Percentiles rank a stretch among this genome's conserved stretches.
These are phyloP conservation scores for Zygosaccharomyces rouxii DNA, from an alignment of 805 yeast species.

Conservation along the genomic window DNA sequence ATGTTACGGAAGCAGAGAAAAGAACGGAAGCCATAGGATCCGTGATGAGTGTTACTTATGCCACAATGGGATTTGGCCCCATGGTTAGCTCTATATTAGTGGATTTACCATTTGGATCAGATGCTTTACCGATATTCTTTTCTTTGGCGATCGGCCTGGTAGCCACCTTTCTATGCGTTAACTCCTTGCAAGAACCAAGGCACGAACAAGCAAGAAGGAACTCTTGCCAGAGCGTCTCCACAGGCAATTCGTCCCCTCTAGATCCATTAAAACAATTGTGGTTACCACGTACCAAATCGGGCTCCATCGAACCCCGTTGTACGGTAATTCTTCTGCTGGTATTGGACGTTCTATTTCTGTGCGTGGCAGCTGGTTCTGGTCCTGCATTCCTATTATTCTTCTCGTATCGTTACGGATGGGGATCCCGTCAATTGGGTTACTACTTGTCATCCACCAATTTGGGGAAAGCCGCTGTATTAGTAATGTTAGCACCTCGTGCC, in stretches of 20 bases:
- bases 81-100: slow-evolving; percentile 45
- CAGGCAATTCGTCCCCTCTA: slow-evolving; percentile 28
- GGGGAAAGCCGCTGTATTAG: slow-evolving; percentile 45
- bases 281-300: slow-evolving; percentile 37
- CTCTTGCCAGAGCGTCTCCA: slow-evolving; percentile 22
- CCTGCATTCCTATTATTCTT: slow-evolving; percentile 49
- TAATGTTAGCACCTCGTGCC: slow-evolving; percentile 49
- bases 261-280: slow-evolving; percentile 50
- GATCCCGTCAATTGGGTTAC: slow-evolving; percentile 50
- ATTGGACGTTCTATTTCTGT: slow-evolving; percentile 42
- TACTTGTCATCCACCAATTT: slow-evolving; percentile 50
- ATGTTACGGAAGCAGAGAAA: slow-evolving; percentile 59
- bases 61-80: slow-evolving; percentile 65
- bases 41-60: slow-evolving; percentile 52
- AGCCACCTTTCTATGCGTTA: slow-evolving; percentile 34
- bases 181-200: slow-evolving; percentile 61
- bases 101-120: slow-evolving; percentile 27
- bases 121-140: slow-evolving; percentile 32
- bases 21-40: slow-evolving; percentile 58
- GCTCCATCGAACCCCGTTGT: slow-evolving; percentile 38
- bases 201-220: slow-evolving; percentile 44
- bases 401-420: slow-evolving; percentile 51
- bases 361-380: slow-evolving; percentile 40
- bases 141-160: slow-evolving; percentile 32
- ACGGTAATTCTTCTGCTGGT: slow-evolving; percentile 48